Evolutionary conservation across 768 basidiomycete species (phyloP), one percentile per base, ranked within the genome.

Genomic region (Leucosporidium creatinivorum): DNA sequence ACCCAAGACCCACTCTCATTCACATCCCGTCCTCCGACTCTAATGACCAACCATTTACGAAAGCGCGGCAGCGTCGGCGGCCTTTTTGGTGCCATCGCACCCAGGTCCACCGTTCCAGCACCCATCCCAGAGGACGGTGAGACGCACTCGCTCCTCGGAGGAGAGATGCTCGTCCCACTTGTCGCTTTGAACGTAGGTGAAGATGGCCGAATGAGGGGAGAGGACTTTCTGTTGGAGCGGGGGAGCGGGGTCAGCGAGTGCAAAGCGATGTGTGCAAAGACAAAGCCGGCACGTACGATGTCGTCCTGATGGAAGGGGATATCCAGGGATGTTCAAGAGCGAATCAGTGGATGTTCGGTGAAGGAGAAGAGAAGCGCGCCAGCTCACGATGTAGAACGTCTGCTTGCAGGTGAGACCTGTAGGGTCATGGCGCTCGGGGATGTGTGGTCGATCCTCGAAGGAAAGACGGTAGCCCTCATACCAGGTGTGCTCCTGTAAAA

Each of bases 401-500:
- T 72, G 71, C 50, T 72, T 72, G 15, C 62, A 67, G 6, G 62
- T 67, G 0, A 9, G 26, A 8, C 59, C 58, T 1, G 21, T 39
- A 2, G 13, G 17, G 6, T 61, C 62, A 39, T 69, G 65, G 0
- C 71, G 65, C 17, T 72, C 71, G 1, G 30, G 59, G 12, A 72
- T 56, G 18, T 25, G 49, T 17, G 65, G 71, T 9, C 71, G 71
- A 47, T 69, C 68, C 12, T 55, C 58, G 28, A 64, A 64, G 0
- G 56, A 26, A 4, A 72, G 62, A n/a, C 26, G 30, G 60, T 72
- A 67, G 33, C 55, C 68, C 30, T 63, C 65, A 58, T 72, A 72
- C 71, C 71, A 72, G 0, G 71, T 72, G 56, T 72, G 71, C 48
- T 72, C 71, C 70, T 72, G 49, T 28, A 23, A 52, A n/a, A 17